Percentiles rank a stretch among this genome's conserved stretches.
Conservation (phyloP, 108 stramenopile species). For the Epithemia pelagica region DNA sequence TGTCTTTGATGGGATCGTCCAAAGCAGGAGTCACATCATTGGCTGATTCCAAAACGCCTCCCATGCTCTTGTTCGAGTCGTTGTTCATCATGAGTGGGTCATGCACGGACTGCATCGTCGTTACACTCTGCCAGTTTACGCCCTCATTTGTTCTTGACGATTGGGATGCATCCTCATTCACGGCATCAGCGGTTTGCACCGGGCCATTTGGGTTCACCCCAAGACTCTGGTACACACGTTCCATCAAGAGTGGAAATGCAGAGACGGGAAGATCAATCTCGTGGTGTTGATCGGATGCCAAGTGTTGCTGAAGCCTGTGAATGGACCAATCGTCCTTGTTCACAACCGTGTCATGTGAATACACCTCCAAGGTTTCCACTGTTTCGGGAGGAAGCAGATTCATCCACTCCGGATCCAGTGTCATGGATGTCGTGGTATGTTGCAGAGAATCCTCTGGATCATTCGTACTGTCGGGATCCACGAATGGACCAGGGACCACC, state of each 20-base stretch:
- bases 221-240: neutral
- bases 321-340: neutral
- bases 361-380: too few species aligned
- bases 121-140: neutral
- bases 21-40: neutral
- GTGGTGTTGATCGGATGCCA: neutral
- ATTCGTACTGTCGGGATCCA: too few species aligned
- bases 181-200: neutral
- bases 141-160: too few species aligned
- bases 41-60: too few species aligned
- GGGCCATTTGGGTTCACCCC: neutral
- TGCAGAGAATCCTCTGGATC: too few species aligned
- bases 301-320: neutral
- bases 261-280: neutral
- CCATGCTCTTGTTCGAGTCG: neutral
- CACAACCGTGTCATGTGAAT: too few species aligned
- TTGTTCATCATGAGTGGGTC: neutral
- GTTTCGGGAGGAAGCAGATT: too few species aligned
- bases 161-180: neutral
- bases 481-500: too few species aligned
- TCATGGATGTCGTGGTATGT: too few species aligned
- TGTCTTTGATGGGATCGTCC: neutral
- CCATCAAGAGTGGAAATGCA: neutral
- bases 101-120: neutral
- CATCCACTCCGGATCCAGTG: too few species aligned